phyloP scores from a whole-genome alignment of 2,329 filamentous ascomycete species.

The Laburnicola sp. region DNA sequence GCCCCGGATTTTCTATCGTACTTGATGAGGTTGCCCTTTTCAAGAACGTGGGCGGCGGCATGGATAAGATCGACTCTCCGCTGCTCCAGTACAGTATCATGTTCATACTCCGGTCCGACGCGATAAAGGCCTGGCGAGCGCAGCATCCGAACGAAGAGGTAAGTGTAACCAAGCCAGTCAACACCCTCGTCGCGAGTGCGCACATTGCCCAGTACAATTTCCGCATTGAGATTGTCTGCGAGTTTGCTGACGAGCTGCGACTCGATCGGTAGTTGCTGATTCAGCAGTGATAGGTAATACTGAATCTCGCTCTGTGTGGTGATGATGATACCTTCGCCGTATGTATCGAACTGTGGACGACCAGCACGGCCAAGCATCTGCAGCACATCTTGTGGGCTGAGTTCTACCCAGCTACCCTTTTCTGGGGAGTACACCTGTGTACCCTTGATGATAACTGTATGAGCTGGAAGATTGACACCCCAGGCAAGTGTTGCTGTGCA shows the following conservation, averaged over 20 bases:
- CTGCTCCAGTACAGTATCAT: slow-evolving; percentile 88
- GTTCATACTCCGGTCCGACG: slow-evolving; percentile 92
- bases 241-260: slow-evolving; percentile 92
- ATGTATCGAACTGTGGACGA: slow-evolving; percentile 94
- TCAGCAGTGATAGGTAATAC: slow-evolving; percentile 94
- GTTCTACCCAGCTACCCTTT: slow-evolving; percentile 97
- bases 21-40: slow-evolving; percentile 85
- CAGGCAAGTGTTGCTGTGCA: slow-evolving; percentile 98
- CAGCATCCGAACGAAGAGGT: slow-evolving; percentile 96
- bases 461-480: slow-evolving; percentile 97
- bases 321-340: slow-evolving; percentile 98
- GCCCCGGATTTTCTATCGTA: slow-evolving; percentile 93
- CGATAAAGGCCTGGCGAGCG: slow-evolving; percentile 93
- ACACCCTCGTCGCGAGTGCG: slow-evolving; percentile 91
- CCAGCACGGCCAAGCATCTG: slow-evolving; percentile 99
- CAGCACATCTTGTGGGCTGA: slow-evolving; percentile 95
- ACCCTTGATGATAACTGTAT: slow-evolving; percentile 98
- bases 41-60: slow-evolving; percentile 83
- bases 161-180: slow-evolving; percentile 99
- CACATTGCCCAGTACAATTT: slow-evolving; percentile 92
- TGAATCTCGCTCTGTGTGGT: slow-evolving; percentile 94
- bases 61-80: slow-evolving; percentile 97
- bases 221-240: slow-evolving; percentile 94
- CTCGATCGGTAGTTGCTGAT: slow-evolving; percentile 96
- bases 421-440: slow-evolving; percentile 98